Percentiles rank a stretch among this genome's conserved stretches.
phyloP scores from a whole-genome alignment of 495 filamentous ascomycete species.

The Penicillium turbatum region DNA sequence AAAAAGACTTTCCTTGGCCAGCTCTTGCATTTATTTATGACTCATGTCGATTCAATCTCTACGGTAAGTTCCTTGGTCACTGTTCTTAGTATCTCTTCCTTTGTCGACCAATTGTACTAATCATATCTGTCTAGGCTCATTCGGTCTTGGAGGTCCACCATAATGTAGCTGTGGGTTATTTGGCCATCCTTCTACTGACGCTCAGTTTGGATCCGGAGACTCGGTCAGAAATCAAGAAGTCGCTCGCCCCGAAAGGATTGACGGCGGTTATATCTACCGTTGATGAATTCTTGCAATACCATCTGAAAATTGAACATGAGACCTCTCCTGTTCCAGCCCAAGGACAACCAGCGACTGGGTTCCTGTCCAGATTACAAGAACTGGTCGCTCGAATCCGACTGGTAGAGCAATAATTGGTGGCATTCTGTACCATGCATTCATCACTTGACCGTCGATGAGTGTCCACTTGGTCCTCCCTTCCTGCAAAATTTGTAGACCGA shows the following conservation, averaged over 20 bases:
- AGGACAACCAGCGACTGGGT: conserved; percentile 40
- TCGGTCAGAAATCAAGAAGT: conserved; percentile 44
- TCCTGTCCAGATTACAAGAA: conserved; percentile 56
- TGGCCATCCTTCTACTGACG: conserved; percentile 78
- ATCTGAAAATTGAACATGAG: conserved; percentile 65
- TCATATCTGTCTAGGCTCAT: conserved; percentile 56
- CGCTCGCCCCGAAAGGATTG: conserved; percentile 57
- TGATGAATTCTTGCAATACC: conserved; percentile 76
- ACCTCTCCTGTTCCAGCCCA: conserved; percentile 18
- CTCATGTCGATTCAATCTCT: conserved; percentile 37
- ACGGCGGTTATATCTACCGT: conserved; percentile 67
- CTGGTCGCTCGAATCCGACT: conserved; percentile 36
- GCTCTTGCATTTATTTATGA: conserved; percentile 42
- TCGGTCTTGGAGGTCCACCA: conserved; percentile 77
- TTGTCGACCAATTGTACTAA: neutral
- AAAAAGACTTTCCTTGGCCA: conserved; percentile 34
- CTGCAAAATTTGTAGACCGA: neutral
- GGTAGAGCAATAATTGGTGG: conserved; percentile 3
- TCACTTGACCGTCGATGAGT: neutral
- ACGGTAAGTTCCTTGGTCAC: conserved; percentile 36
- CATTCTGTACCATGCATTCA: neutral
- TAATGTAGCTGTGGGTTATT: conserved; percentile 87
- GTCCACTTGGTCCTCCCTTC: neutral
- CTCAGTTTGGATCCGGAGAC: conserved; percentile 61
- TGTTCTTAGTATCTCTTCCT: neutral